These are phyloP conservation scores for Russula olivacea DNA, from an alignment of 768 basidiomycete species.

Conservation along the genomic window DNA sequence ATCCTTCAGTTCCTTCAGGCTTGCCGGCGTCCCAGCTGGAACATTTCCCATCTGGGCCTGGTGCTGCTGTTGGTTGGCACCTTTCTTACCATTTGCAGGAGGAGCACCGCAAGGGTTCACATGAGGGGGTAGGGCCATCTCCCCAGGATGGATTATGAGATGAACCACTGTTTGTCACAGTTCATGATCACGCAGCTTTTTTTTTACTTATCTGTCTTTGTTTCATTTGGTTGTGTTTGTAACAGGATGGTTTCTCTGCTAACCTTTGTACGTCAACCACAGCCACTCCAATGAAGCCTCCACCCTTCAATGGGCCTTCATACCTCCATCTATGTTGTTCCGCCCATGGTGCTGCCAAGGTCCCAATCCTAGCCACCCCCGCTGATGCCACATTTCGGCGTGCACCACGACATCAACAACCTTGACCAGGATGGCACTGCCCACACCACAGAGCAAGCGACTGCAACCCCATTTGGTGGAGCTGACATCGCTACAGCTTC, in stretches of 20 bases:
- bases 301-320: too few species aligned
- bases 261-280: too few species aligned
- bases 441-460: not conserved
- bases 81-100: conserved; percentile 25
- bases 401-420: too few species aligned
- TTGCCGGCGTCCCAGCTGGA: conserved; percentile 30
- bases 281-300: too few species aligned
- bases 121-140: conserved; percentile 23
- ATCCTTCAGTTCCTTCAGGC: conserved; percentile 50
- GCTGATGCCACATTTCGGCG: too few species aligned
- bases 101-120: conserved; percentile 16
- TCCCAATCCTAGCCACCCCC: too few species aligned
- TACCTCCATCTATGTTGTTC: too few species aligned
- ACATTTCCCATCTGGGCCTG: conserved; percentile 34
- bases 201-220: too few species aligned
- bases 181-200: too few species aligned
- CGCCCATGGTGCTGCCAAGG: too few species aligned
- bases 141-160: conserved; percentile 17
- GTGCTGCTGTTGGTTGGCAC: conserved; percentile 27
- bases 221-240: too few species aligned
- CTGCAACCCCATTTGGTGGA: conserved; percentile 10
- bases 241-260: too few species aligned
- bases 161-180: conserved; percentile 10
- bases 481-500: conserved; percentile 2
- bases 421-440: conserved; percentile 30